Evolutionary conservation across 176 grass and related monocot species (phyloP).

Genomic region (Musa itinerans): DNA sequence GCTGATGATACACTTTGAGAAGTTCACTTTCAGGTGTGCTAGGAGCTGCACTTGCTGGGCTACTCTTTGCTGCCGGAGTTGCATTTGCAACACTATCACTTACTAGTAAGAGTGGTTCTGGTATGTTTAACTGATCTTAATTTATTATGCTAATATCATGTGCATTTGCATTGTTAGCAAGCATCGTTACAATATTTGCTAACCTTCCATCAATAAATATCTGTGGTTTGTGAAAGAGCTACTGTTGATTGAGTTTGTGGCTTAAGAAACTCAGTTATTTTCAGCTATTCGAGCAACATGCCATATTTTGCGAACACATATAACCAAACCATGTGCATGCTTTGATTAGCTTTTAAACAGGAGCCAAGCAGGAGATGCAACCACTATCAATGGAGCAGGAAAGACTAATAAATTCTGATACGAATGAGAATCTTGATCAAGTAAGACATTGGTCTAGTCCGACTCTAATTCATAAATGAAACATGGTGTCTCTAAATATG

Average conservation of each 20-base stretch:
- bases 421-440: not conserved
- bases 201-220: not conserved
- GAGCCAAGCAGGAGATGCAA: conserved; percentile 31
- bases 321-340: not conserved
- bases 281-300: not conserved
- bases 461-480: conserved; percentile 9
- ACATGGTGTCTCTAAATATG: not conserved
- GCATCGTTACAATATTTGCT: not conserved
- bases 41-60: conserved; percentile 61
- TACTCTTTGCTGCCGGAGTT: conserved; percentile 54
- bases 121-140: conserved; percentile 16
- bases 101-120: conserved; percentile 20
- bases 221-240: not conserved
- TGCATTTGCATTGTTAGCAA: not conserved
- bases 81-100: conserved; percentile 62
- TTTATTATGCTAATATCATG: not conserved
- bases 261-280: conserved; percentile 1
- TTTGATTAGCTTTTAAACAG: conserved; percentile 33
- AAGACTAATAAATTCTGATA: conserved; percentile 19
- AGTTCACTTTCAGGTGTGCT: conserved; percentile 68
- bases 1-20: conserved; percentile 37
- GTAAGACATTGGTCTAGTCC: conserved; percentile 12
- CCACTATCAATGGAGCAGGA: conserved; percentile 22
- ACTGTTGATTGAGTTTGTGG: not conserved
- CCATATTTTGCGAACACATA: not conserved